A percentile compares a stretch with the other conserved stretches of the same genome.
phyloP scores from a whole-genome alignment of 1,139 yeast species.

The Pichia cactophila region DNA sequence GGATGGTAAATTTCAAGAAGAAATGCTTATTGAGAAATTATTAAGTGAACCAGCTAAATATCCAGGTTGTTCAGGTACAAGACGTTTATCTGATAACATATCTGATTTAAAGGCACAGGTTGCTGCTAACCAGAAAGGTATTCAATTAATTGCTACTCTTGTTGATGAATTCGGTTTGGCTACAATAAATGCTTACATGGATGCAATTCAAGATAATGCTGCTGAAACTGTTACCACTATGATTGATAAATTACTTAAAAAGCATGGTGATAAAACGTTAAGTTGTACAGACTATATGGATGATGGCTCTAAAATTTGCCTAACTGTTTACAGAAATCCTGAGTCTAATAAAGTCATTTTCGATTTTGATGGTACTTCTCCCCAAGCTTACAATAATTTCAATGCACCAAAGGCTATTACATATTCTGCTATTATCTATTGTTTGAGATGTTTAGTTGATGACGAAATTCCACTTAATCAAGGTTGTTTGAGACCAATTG shows the following conservation, averaged over 20 bases:
- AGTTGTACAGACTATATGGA: conserved; percentile 49
- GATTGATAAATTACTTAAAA: conserved; percentile 23
- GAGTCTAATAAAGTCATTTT: conserved; percentile 38
- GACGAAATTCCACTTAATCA: conserved; percentile 40
- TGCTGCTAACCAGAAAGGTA: conserved; percentile 62
- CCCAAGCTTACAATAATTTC: conserved; percentile 36
- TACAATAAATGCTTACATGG: conserved; percentile 52
- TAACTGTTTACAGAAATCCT: conserved; percentile 34
- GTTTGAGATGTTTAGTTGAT: conserved; percentile 37
- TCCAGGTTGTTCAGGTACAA: conserved; percentile 56
- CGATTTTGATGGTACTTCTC: conserved; percentile 48
- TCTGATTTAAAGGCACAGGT: conserved; percentile 60
- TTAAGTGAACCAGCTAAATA: conserved; percentile 43
- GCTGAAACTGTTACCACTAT: conserved; percentile 43
- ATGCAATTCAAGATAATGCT: conserved; percentile 53
- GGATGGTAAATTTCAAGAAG: conserved; percentile 49
- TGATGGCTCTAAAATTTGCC: conserved; percentile 49
- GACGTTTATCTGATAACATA: conserved; percentile 52
- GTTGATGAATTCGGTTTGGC: conserved; percentile 44
- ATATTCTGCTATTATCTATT: conserved; percentile 37
- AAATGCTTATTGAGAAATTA: conserved; percentile 37
- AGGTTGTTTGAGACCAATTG: conserved; percentile 38
- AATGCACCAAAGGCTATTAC: conserved; percentile 40
- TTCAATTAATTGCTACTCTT: conserved; percentile 40
- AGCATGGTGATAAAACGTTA: conserved; percentile 32